These are phyloP conservation scores for Platanthera zijinensis DNA, from an alignment of 106 monocot genomes.

Conservation along the genomic window DNA sequence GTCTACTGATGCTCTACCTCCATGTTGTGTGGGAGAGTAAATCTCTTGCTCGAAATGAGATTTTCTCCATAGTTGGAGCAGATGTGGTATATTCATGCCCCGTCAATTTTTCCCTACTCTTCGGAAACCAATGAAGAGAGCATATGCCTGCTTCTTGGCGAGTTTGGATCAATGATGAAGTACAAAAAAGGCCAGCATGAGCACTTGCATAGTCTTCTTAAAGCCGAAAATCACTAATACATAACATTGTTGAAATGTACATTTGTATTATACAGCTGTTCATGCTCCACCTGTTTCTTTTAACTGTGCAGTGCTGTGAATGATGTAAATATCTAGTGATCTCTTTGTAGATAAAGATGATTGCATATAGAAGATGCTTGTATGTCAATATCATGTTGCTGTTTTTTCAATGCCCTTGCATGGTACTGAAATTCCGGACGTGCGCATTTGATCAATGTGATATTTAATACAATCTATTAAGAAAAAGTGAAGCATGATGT, in stretches of 20 bases:
- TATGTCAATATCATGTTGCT: not conserved
- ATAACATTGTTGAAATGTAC: not conserved
- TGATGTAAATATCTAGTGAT: not conserved
- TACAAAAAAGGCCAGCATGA: not conserved
- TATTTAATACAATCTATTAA: too few relatives aligned
- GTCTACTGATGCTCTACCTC: constrained; percentile 4
- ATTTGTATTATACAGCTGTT: not conserved
- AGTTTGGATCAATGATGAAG: not conserved
- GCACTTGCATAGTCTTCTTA: not conserved
- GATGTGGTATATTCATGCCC: not conserved
- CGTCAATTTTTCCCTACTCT: not conserved
- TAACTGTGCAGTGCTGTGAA: not conserved
- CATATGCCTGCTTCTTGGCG: not conserved
- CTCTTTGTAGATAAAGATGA: not conserved
- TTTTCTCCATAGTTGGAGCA: not conserved
- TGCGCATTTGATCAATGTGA: too few relatives aligned
- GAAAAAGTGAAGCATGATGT: too few relatives aligned
- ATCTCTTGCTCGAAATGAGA: not conserved
- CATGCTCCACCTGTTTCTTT: not conserved
- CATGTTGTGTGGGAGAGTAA: constrained; percentile 11
- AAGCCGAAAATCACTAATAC: not conserved
- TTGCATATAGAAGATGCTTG: not conserved
- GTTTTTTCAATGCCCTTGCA: not conserved
- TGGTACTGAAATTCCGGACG: not conserved
- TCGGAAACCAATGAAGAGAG: constrained; percentile 1